A percentile compares a stretch with the other conserved stretches of the same genome.
These are phyloP conservation scores for Trametes sp. DNA, from an alignment of 1,284 basidiomycete genomes.

Conservation along the genomic window DNA sequence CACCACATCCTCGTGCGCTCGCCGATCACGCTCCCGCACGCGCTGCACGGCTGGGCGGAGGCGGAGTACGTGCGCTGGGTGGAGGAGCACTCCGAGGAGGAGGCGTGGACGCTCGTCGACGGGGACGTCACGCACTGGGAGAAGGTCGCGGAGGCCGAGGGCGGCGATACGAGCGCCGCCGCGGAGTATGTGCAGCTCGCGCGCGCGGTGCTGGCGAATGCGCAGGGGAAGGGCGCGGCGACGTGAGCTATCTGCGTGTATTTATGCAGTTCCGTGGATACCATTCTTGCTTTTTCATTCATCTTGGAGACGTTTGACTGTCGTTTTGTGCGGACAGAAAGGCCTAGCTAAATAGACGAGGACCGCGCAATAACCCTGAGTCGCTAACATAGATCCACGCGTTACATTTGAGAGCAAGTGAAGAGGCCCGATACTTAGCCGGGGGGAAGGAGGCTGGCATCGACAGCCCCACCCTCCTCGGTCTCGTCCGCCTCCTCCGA, in stretches of 20 bases:
- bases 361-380: conserved; percentile 3
- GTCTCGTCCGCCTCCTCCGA: conserved; percentile 66
- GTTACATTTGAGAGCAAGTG: conserved; percentile 17
- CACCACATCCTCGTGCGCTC: conserved; percentile 94
- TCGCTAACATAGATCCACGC: conserved; percentile 11
- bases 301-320: too few relatives aligned
- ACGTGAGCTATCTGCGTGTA: neutral
- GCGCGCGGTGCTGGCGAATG: conserved; percentile 60
- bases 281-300: neutral
- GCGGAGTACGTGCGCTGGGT: conserved; percentile 92
- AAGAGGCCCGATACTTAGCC: conserved; percentile 59
- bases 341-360: neutral
- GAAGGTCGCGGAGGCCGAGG: conserved; percentile 63
- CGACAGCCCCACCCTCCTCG: conserved; percentile 66
- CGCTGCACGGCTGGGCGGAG: conserved; percentile 90
- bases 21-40: conserved; percentile 84
- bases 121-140: conserved; percentile 78
- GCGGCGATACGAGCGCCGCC: conserved; percentile 50
- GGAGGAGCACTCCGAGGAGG: conserved; percentile 77
- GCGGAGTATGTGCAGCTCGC: conserved; percentile 70
- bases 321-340: too few relatives aligned
- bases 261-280: neutral
- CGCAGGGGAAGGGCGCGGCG: conserved; percentile 24
- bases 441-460: conserved; percentile 89
- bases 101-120: conserved; percentile 76